phyloP scores from a whole-genome alignment of 1,284 basidiomycete species.

The Mrakiaceae sp. region DNA sequence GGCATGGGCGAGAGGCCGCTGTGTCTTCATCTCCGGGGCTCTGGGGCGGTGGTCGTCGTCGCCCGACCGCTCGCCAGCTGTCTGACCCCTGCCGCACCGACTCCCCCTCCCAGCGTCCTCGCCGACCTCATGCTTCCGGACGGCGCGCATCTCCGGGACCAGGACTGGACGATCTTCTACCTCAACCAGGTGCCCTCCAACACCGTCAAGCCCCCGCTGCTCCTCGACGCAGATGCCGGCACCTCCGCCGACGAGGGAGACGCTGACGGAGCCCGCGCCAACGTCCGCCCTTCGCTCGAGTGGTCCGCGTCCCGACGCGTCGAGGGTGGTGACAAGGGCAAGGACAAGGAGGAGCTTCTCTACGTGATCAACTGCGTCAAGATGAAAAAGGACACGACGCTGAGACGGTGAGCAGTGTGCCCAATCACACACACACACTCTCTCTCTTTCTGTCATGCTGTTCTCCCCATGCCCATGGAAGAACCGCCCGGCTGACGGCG shows the following conservation, averaged over 20 bases:
- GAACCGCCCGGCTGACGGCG: too few species aligned
- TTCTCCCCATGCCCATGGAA: slow-evolving; percentile 9
- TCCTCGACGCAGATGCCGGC: slow-evolving; percentile 24
- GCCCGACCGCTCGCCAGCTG: not conserved
- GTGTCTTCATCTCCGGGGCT: too few species aligned
- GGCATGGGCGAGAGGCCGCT: too few species aligned
- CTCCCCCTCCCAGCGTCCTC: slow-evolving; percentile 49
- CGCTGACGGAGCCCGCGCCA: slow-evolving; percentile 33
- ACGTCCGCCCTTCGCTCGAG: slow-evolving; percentile 1
- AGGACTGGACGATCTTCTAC: slow-evolving; percentile 99
- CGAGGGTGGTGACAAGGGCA: not conserved
- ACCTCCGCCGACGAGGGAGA: slow-evolving; percentile 34
- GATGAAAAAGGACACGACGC: slow-evolving; percentile 68
- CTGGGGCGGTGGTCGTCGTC: too few species aligned
- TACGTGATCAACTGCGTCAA: slow-evolving; percentile 93
- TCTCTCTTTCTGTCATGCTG: not conserved
- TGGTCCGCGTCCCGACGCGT: not conserved
- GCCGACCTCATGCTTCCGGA: slow-evolving; percentile 98
- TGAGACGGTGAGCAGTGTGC: slow-evolving; percentile 52
- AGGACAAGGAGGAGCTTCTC: slow-evolving; percentile 48
- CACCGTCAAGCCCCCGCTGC: slow-evolving; percentile 68
- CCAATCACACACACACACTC: not conserved
- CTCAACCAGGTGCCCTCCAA: slow-evolving; percentile 84
- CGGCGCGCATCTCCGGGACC: slow-evolving; percentile 82
- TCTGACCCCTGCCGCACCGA: not conserved